Conservation (phyloP, 768 basidiomycete species). For the Suillus bovinus region DNA sequence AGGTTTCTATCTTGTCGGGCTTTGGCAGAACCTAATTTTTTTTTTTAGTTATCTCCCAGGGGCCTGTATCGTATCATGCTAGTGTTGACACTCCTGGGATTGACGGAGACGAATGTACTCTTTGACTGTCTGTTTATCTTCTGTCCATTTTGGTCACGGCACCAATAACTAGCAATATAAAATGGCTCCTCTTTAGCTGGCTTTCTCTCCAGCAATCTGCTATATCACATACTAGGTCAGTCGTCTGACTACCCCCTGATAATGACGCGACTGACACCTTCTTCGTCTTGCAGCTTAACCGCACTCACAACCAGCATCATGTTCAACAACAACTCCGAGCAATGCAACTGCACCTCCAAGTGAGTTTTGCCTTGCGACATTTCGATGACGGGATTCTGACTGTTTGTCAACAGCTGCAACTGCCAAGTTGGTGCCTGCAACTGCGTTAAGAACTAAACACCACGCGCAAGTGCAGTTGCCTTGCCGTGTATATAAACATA, state of each 20-base stretch:
- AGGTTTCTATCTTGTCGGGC: too few relatives aligned
- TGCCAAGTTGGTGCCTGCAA: conserved; percentile 9
- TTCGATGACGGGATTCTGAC: background rate
- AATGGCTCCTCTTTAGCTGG: background rate
- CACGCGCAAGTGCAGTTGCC: background rate
- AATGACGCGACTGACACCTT: background rate
- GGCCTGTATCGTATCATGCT: background rate
- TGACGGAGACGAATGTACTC: background rate
- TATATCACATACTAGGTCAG: background rate
- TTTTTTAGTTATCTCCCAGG: background rate
- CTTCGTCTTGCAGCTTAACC: background rate
- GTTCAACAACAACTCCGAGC: conserved; percentile 2
- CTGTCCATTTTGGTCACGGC: background rate
- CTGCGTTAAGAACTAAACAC: conserved; percentile 3
- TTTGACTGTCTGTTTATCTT: background rate
- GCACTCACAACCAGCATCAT: background rate
- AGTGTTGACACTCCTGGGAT: background rate
- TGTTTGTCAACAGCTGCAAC: conserved; percentile 7
- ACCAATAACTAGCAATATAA: background rate
- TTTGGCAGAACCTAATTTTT: too few relatives aligned
- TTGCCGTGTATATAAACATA: background rate
- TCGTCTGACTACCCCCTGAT: background rate
- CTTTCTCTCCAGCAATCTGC: background rate
- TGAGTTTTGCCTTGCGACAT: background rate
- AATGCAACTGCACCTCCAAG: conserved; percentile 4